These are phyloP conservation scores for Vigna nakashimae DNA, from an alignment of 306 rosid genomes.

Conservation along the genomic window DNA sequence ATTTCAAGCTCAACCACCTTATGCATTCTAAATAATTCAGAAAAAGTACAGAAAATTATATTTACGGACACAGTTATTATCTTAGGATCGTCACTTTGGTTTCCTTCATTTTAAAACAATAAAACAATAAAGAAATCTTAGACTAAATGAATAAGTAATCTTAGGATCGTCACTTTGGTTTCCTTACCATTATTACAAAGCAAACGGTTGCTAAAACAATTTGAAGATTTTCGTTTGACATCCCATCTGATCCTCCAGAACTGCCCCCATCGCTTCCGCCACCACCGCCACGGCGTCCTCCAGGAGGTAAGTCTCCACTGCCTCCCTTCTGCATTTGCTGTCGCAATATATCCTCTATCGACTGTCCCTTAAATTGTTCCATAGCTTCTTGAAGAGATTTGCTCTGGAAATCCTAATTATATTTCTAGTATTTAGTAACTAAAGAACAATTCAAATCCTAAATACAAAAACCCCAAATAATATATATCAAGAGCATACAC, in stretches of 20 bases:
- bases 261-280: not conserved
- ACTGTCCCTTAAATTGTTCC: conserved; percentile 60
- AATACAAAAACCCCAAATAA: not conserved
- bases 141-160: not conserved
- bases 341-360: conserved; percentile 68
- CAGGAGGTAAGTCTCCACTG: conserved; percentile 53
- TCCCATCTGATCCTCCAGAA: conserved; percentile 67
- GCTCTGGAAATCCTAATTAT: conserved; percentile 58
- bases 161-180: too few relatives aligned
- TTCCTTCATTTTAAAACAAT: conserved; percentile 16
- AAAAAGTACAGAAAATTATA: conserved; percentile 10
- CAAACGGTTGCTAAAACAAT: conserved; percentile 73
- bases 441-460: conserved; percentile 11
- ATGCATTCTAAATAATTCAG: conserved; percentile 15
- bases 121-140: conserved; percentile 7
- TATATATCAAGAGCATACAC: conserved; percentile 32
- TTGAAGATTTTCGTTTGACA: conserved; percentile 73
- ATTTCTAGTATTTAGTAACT: conserved; percentile 25
- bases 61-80: conserved; percentile 9
- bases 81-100: conserved; percentile 1
- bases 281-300: conserved; percentile 50
- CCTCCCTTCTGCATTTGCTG: conserved; percentile 68
- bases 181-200: conserved; percentile 74
- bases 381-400: conserved; percentile 58
- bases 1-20: conserved; percentile 18